Base-by-base conservation (phyloP, 345 rosid genomes). In the Pistacia atlantica region DNA sequence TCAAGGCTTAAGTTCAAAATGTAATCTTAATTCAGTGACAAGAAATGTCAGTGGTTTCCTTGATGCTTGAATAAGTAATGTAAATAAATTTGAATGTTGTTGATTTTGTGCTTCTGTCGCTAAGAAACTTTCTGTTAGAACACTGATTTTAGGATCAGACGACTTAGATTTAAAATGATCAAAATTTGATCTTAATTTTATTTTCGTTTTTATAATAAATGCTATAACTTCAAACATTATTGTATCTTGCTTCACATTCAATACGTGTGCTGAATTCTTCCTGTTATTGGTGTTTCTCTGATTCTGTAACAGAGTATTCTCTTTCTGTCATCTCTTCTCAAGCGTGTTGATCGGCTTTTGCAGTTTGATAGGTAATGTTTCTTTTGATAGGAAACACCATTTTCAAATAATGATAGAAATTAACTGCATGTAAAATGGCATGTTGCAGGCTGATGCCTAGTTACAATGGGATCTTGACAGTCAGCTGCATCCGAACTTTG, bases 401-500 rank as follows among this genome's bases (percentile, higher is more conserved):
- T 75, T 16, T 25, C 22, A 22, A 33, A 37, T 45, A 48, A 42
- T 61, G 59, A 31, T 68, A 74, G 57, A 25, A 22, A 59, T 71
- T 67, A 48, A 65, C 69, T 65, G 13, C 17, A 7, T 71, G 14
- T 80, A 17, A 68, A 70, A 65, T 78, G 68, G 25, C 42, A 37
- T 82, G 66, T 70, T 60, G 73, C 80, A 95, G 98, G 92, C 81
- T 96, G 86, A 93, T 93, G 97, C 97, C 97, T 56, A 93, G 99
- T 85, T 89, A 92, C 87, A 96, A 91, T 77, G 98, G 99, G 75
- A 90, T 92, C 69, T 88, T 96, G 88, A 93, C 97, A 61, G 62
- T 87, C 72, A 92, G 98, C 89, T 96, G 99, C 90, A 96, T 93
- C 77, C 88, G 90, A 64, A 93, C 97, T 60, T 81, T 93, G 86